These are phyloP conservation scores for Blastobotrys muscicola DNA, from an alignment of 805 yeast species.

Conservation along the genomic window DNA sequence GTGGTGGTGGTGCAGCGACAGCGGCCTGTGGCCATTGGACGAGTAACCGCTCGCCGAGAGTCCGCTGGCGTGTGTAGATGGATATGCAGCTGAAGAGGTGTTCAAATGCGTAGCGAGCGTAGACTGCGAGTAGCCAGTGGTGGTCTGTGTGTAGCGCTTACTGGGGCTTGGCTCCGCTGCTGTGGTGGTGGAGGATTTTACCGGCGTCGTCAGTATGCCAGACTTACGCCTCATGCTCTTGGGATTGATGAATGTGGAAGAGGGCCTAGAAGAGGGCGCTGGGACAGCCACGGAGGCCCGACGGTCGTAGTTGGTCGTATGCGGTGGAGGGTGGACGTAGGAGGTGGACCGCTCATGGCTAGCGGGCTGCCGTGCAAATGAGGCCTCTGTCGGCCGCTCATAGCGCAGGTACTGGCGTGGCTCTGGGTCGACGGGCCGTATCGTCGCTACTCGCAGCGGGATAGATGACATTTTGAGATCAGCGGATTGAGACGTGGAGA, in stretches of 20 bases:
- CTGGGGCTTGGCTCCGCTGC: not conserved
- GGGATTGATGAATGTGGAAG: not conserved
- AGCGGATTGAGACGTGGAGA: not conserved
- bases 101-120: too few relatives aligned
- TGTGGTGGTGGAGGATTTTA: not conserved
- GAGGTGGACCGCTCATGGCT: too few relatives aligned
- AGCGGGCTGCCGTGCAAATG: too few relatives aligned
- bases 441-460: slow-evolving; percentile 7
- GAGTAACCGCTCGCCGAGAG: too few relatives aligned
- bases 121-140: too few relatives aligned
- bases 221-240: not conserved
- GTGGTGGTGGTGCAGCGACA: not conserved
- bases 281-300: not conserved
- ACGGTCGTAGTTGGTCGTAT: too few relatives aligned
- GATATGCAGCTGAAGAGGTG: not conserved
- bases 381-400: too few relatives aligned
- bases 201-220: not conserved
- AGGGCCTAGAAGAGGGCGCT: not conserved
- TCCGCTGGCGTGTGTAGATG: not conserved
- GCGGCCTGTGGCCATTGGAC: not conserved
- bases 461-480: slow-evolving; percentile 6
- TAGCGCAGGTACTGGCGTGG: too few relatives aligned
- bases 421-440: not conserved
- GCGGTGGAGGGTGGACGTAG: too few relatives aligned
- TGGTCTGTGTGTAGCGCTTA: not conserved